Base-by-base conservation (phyloP, 768 basidiomycete species). In the Tephrocybe rancida region DNA sequence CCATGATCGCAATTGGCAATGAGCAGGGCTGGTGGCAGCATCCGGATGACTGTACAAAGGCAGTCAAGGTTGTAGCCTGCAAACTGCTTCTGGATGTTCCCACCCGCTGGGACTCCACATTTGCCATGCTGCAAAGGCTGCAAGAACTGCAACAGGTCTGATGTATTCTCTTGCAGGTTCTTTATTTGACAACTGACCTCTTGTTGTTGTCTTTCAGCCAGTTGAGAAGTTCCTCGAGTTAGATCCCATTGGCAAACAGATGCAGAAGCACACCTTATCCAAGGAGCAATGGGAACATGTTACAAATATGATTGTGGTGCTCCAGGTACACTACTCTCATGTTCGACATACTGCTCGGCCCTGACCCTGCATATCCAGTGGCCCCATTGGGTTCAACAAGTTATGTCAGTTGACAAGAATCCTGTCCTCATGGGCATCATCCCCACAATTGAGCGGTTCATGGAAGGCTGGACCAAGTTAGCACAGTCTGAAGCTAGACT, bases 401-500 rank as follows among this genome's bases (percentile, higher is more conserved):
- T 34, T 6, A 46, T 46, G 45, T 14, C 45, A 2, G 6, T 18
- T 3, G 44, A 61, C 14, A 48, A 51, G 38, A 13, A 32, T n/a
- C 59, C 59, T 9, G 37, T 49, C 16, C 46, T 61, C 2, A 48
- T 44, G 34, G 53, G 43, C 1, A 29, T 37, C 11, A 58, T 61
- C 34, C 59, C 56, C 22, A 16, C 53, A 2, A 51, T 61, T 47
- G 50, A 61, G 32, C 27, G 34, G n/a, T 57, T 55, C 26, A 61
- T 61, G 56, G 9, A 43, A n/a, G 1, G 22, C 7, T 55, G 52
- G 56, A 52, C 57, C 19, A 0, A 26, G 9, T 47, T 52, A 21
- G 13, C 41, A 18, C n/a, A 48, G 13, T 42, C 35, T 13, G 3
- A 52, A 5, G 22, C 21, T 13, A 10, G 38, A 21, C 59, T 60